Evolutionary conservation across 2,329 filamentous ascomycete species (phyloP).

Genomic region (Cytospora piceae): DNA sequence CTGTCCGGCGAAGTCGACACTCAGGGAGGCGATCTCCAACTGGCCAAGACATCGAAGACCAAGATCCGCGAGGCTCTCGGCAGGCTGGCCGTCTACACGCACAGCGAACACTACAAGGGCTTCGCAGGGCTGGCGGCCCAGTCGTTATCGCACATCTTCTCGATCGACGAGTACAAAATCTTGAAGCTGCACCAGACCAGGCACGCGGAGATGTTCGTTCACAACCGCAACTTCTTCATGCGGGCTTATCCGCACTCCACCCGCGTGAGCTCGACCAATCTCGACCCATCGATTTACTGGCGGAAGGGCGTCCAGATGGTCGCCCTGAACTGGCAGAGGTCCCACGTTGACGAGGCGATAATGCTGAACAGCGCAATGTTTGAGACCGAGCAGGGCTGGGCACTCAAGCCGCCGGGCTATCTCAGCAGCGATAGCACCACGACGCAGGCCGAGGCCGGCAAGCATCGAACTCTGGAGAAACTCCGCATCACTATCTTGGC

Average conservation of each 20-base stretch:
- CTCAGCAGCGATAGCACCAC: constrained; percentile 51
- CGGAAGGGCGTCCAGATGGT: constrained; percentile 96
- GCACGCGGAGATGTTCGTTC: constrained; percentile 76
- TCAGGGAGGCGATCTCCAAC: constrained; percentile 26
- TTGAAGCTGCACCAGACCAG: constrained; percentile 59
- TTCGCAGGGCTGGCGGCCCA: constrained; percentile 68
- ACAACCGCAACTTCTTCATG: constrained; percentile 89
- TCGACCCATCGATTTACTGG: constrained; percentile 91
- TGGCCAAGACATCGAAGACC: constrained; percentile 57
- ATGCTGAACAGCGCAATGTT: constrained; percentile 99
- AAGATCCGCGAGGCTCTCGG: constrained; percentile 73
- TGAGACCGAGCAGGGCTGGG: constrained; percentile 80
- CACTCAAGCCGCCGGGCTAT: constrained; percentile 80
- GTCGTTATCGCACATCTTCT: constrained; percentile 75
- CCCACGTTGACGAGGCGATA: constrained; percentile 79
- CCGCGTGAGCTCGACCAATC: constrained; percentile 88
- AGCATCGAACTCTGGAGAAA: constrained; percentile 58
- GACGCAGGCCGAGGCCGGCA: constrained; percentile 50
- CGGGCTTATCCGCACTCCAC: constrained; percentile 84
- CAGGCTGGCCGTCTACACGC: constrained; percentile 80
- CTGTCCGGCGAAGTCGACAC: constrained; percentile 23
- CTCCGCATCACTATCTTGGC: constrained; percentile 75
- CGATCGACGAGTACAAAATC: constrained; percentile 83
- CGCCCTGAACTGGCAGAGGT: constrained; percentile 93
- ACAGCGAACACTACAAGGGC: constrained; percentile 77